Evolutionary conservation across 768 basidiomycete species (phyloP).

Genomic region (Pleurotus ostreatus): DNA sequence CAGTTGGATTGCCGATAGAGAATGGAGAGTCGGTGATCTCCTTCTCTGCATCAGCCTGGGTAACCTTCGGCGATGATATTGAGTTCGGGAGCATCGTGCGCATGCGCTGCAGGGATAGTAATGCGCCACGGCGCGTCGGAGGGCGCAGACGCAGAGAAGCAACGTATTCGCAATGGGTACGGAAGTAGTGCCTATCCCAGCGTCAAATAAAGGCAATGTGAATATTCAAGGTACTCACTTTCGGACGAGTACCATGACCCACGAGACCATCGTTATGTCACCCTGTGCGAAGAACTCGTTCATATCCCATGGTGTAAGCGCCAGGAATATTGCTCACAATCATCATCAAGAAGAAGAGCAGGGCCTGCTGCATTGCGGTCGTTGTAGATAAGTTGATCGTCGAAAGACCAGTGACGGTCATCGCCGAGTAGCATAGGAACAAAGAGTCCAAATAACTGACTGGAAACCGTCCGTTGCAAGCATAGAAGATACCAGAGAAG

Average conservation of each 20-base stretch:
- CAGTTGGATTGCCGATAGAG: no score
- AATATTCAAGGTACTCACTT: constrained; percentile 28
- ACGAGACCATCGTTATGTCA: constrained; percentile 48
- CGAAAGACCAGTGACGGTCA: constrained; percentile 46
- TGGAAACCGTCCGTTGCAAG: constrained; percentile 48
- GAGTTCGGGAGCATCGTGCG: constrained; percentile 25
- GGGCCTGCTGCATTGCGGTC: constrained; percentile 45
- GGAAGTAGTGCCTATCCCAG: constrained; percentile 37
- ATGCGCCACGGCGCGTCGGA: constrained; percentile 15
- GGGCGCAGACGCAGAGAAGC: constrained; percentile 3
- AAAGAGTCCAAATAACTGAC: constrained; percentile 52
- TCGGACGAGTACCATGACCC: constrained; percentile 65
- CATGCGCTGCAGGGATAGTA: constrained; percentile 15
- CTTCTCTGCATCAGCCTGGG: constrained; percentile 10
- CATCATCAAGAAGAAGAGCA: constrained; percentile 51
- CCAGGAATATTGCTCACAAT: constrained; percentile 27
- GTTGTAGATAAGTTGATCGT: constrained; percentile 48
- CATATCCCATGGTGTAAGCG: neutral
- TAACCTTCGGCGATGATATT: constrained; percentile 28
- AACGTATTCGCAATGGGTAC: constrained; percentile 38
- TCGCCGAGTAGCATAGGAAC: constrained; percentile 59
- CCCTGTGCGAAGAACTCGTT: constrained; percentile 24
- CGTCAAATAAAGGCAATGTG: neutral
- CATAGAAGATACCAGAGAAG: constrained; percentile 62
- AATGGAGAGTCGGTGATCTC: neutral